phyloP scores from a whole-genome alignment of 768 basidiomycete genomes.

The Jaapia argillacea region DNA sequence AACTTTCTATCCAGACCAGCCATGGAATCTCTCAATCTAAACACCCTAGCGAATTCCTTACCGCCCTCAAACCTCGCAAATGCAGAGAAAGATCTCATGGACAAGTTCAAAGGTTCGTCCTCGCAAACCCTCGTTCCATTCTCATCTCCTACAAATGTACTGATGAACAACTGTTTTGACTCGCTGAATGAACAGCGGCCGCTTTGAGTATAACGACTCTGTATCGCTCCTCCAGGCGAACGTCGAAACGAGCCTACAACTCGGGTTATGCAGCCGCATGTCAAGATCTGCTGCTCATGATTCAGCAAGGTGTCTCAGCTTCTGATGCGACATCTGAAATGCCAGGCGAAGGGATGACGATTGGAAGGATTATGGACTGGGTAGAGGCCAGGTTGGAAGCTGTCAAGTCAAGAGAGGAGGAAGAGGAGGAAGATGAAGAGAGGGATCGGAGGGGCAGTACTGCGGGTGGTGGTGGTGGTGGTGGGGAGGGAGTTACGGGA shows the following conservation, averaged over 20 bases:
- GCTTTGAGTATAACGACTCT: conserved; percentile 79
- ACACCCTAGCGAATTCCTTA: conserved; percentile 68
- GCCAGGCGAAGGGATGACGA: conserved; percentile 53
- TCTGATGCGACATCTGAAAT: conserved; percentile 36
- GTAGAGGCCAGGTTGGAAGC: conserved; percentile 75
- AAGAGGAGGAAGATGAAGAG: conserved; percentile 77
- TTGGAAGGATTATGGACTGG: conserved; percentile 79
- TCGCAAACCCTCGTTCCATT: background rate
- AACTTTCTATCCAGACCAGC: background rate
- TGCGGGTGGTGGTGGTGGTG: conserved; percentile 23
- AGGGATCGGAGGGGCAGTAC: conserved; percentile 23
- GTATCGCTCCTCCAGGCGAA: conserved; percentile 68
- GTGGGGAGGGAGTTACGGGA: conserved; percentile 17
- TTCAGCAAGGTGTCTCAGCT: conserved; percentile 59
- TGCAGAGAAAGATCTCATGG: conserved; percentile 71
- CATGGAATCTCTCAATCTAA: conserved; percentile 75
- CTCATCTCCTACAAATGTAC: background rate
- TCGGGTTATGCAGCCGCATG: conserved; percentile 74
- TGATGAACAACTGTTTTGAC: conserved; percentile 6
- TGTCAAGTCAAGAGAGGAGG: conserved; percentile 63
- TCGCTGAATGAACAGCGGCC: conserved; percentile 43
- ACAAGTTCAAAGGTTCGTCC: conserved; percentile 67
- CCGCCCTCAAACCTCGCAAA: conserved; percentile 61
- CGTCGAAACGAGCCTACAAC: conserved; percentile 74
- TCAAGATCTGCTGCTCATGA: conserved; percentile 70